These are phyloP conservation scores for Aspergillus egyptiacus DNA, from an alignment of 495 filamentous ascomycete genomes.

Conservation along the genomic window DNA sequence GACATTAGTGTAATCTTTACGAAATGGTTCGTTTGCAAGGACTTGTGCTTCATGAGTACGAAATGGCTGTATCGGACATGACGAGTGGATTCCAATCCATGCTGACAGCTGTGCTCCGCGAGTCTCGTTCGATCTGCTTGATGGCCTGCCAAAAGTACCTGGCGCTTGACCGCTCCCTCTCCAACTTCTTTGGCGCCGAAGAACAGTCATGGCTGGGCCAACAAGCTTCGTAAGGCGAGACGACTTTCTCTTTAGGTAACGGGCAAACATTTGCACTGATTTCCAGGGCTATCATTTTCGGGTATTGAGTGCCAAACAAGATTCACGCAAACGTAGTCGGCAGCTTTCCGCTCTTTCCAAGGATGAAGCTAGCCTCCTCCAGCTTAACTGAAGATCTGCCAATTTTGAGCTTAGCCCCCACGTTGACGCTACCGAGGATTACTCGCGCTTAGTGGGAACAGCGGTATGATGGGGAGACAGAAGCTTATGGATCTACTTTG, in stretches of 20 bases:
- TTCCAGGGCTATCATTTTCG: slow-evolving; percentile 6
- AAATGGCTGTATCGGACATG: background rate
- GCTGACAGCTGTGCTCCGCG: slow-evolving; percentile 3
- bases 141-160: slow-evolving; percentile 20
- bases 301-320: slow-evolving; percentile 1
- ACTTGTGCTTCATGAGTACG: slow-evolving; percentile 1
- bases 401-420: background rate
- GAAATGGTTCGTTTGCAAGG: slow-evolving; percentile 17
- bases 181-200: slow-evolving; percentile 20
- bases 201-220: slow-evolving; percentile 11
- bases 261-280: slow-evolving; percentile 19
- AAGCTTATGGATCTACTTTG: slow-evolving; percentile 6
- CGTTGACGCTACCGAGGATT: background rate
- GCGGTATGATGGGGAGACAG: background rate
- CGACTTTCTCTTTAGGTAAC: slow-evolving; percentile 1
- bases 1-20: slow-evolving; percentile 15
- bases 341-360: slow-evolving; percentile 16
- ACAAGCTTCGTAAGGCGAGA: slow-evolving; percentile 6
- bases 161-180: slow-evolving; percentile 10
- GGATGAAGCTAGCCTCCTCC: background rate
- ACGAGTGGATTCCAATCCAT: slow-evolving; percentile 2
- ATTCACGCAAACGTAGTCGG: slow-evolving; percentile 23
- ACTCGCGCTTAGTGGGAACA: slow-evolving; percentile 1
- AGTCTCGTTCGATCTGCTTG: slow-evolving; percentile 5
- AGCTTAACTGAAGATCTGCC: background rate